Evolutionary conservation across 2,329 filamentous ascomycete species (phyloP).

Genomic region (Colletotrichum destructivum): DNA sequence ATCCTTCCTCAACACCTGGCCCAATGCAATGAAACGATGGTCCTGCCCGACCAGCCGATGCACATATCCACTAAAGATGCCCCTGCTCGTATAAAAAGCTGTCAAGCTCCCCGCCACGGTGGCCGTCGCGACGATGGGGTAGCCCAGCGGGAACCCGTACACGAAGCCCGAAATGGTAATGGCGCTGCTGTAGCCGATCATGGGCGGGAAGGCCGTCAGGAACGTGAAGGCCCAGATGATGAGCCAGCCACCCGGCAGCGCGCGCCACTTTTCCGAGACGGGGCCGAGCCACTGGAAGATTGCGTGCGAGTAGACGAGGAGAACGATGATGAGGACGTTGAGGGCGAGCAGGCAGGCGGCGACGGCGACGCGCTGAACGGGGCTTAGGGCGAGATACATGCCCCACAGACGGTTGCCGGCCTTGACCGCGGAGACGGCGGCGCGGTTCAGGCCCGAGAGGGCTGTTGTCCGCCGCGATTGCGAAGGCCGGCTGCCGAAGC

Average conservation of each 20-base stretch:
- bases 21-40: conserved; percentile 88
- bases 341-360: conserved; percentile 64
- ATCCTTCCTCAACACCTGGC: conserved; percentile 90
- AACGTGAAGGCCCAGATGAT: conserved; percentile 85
- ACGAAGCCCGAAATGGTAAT: conserved; percentile 69
- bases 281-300: conserved; percentile 85
- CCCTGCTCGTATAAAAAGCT: conserved; percentile 86
- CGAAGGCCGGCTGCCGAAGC: conserved; percentile 49
- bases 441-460: conserved; percentile 53
- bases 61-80: conserved; percentile 84
- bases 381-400: conserved; percentile 70
- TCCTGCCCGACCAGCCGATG: conserved; percentile 85
- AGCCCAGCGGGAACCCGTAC: conserved; percentile 74
- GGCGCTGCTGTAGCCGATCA: conserved; percentile 89
- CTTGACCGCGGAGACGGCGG: conserved; percentile 59
- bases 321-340: conserved; percentile 74
- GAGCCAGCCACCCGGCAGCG: conserved; percentile 78
- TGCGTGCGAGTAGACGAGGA: conserved; percentile 82
- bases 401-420: conserved; percentile 61
- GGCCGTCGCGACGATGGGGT: conserved; percentile 85
- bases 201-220: conserved; percentile 84
- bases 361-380: conserved; percentile 74
- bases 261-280: conserved; percentile 82
- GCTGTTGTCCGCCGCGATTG: conserved; percentile 35
- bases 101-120: conserved; percentile 84